These are phyloP conservation scores for Rhizophora mangle DNA, from an alignment of 345 rosid genomes.

Conservation along the genomic window DNA sequence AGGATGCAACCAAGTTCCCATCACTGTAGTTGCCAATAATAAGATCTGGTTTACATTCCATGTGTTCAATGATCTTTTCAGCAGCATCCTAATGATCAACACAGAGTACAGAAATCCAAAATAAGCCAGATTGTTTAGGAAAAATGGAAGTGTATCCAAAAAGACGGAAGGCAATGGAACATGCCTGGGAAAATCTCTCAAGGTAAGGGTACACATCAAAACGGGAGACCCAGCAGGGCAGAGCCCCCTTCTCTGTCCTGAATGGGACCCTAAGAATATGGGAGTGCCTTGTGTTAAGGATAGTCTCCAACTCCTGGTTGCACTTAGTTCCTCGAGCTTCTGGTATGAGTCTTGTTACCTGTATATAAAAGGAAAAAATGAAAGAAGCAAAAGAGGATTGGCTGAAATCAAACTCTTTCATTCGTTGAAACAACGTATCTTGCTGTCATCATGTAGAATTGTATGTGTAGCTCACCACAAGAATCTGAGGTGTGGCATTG, in stretches of 20 bases:
- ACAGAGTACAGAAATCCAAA: neutral
- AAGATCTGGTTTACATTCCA: conserved; percentile 80
- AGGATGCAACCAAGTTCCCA: conserved; percentile 88
- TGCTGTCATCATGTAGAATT: neutral
- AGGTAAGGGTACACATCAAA: conserved; percentile 91
- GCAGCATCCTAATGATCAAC: conserved; percentile 49
- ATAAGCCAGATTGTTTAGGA: neutral
- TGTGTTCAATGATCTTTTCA: conserved; percentile 52
- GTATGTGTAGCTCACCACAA: conserved; percentile 54
- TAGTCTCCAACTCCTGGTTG: conserved; percentile 72
- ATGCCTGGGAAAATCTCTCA: conserved; percentile 68
- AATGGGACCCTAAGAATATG: conserved; percentile 86
- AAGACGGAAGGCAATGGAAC: neutral
- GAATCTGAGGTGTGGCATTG: conserved; percentile 68
- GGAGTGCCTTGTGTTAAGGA: conserved; percentile 60
- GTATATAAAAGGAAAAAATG: neutral
- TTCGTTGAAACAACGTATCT: neutral
- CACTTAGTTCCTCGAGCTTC: conserved; percentile 80
- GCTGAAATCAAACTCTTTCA: neutral
- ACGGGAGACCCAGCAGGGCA: conserved; percentile 86
- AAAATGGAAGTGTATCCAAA: neutral
- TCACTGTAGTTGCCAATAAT: conserved; percentile 91
- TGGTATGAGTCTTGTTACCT: conserved; percentile 78
- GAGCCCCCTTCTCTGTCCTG: conserved; percentile 57
- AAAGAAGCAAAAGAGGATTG: neutral